phyloP scores from a whole-genome alignment of 257 asterid species.

The Henckelia pumila region DNA sequence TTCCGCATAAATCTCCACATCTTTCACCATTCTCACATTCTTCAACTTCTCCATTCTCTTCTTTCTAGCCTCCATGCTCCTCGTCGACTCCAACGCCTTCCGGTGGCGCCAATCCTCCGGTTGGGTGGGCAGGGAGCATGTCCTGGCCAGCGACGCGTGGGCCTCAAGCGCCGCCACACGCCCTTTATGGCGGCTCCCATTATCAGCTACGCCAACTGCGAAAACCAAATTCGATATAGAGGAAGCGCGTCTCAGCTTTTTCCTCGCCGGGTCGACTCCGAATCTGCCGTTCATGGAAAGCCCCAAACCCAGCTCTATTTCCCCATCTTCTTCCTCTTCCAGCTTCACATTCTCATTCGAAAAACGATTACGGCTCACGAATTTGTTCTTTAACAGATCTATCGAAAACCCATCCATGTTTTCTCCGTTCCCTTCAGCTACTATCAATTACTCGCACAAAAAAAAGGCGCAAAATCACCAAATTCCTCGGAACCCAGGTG shows the following conservation, averaged over 20 bases:
- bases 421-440: constrained; percentile 30
- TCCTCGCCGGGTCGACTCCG: constrained; percentile 69
- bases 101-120: constrained; percentile 39
- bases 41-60: constrained; percentile 46
- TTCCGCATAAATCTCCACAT: constrained; percentile 22
- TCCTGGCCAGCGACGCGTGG: constrained; percentile 47
- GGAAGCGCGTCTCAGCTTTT: constrained; percentile 55
- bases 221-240: constrained; percentile 39
- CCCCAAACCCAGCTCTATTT: constrained; percentile 65
- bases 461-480: not conserved
- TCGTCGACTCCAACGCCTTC: constrained; percentile 42
- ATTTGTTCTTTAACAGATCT: constrained; percentile 37
- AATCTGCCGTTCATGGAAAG: constrained; percentile 77
- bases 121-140: constrained; percentile 62
- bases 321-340: constrained; percentile 33
- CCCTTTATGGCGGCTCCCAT: constrained; percentile 23
- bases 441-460: constrained; percentile 26
- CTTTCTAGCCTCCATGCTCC: constrained; percentile 47
- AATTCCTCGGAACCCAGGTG: not conserved
- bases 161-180: constrained; percentile 24
- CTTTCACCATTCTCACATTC: constrained; percentile 27
- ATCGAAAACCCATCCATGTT: constrained; percentile 31
- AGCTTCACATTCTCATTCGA: not conserved
- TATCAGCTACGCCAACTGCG: constrained; percentile 21
- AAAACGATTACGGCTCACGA: constrained; percentile 14